Percentiles rank a stretch among this genome's conserved stretches.
Evolutionary conservation across 257 asterid genomes (phyloP).

Genomic region (Ballota nigra): DNA sequence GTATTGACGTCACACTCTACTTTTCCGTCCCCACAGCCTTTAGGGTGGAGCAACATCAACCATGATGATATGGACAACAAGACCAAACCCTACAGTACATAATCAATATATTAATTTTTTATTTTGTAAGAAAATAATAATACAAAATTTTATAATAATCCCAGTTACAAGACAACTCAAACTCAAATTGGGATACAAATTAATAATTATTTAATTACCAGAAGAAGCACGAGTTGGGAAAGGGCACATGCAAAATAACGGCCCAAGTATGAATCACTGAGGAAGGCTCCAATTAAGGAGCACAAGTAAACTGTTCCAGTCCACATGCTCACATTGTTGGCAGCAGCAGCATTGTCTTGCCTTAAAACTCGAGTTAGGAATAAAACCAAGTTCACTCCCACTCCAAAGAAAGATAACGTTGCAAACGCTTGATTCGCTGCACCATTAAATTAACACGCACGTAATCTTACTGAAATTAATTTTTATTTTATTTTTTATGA

Average conservation of each 20-base stretch:
- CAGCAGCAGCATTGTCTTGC: constrained; percentile 71
- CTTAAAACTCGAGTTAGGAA: constrained; percentile 71
- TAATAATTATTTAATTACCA: constrained; percentile 51
- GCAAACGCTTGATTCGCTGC: constrained; percentile 85
- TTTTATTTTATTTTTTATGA: no score
- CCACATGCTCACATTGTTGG: constrained; percentile 82
- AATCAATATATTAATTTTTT: no score
- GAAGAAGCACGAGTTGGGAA: constrained; percentile 56
- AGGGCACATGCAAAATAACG: constrained; percentile 69
- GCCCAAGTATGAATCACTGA: constrained; percentile 88
- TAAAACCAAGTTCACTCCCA: constrained; percentile 76
- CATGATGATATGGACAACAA: constrained; percentile 59
- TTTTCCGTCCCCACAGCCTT: constrained; percentile 59
- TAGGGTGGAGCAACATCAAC: constrained; percentile 54
- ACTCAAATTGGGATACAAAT: no score
- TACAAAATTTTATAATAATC: no score
- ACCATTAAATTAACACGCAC: neutral
- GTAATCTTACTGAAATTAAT: no score
- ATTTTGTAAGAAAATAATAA: no score
- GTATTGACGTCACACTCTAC: constrained; percentile 16
- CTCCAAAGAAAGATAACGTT: constrained; percentile 78
- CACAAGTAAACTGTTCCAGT: constrained; percentile 81
- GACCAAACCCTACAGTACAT: constrained; percentile 72
- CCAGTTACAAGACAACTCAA: no score
- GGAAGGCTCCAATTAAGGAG: constrained; percentile 77